Evolutionary conservation across 495 filamentous ascomycete genomes (phyloP).

Genomic region (Cercophora scortea): DNA sequence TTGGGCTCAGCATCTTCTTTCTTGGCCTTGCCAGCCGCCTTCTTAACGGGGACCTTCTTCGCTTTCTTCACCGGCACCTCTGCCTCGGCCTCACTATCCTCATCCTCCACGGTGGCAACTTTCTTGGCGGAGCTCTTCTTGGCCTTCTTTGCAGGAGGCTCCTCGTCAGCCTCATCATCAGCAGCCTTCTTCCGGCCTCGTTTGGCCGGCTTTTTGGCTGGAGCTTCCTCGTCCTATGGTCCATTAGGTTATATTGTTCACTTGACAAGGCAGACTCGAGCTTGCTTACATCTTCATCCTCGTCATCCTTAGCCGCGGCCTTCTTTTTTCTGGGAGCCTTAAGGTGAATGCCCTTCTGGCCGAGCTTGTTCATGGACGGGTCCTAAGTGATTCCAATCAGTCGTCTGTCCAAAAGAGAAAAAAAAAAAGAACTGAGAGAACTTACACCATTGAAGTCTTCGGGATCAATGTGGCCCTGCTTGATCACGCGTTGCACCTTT

Average conservation of each 20-base stretch:
- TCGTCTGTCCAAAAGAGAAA: background rate
- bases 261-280: background rate
- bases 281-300: slow-evolving; percentile 14
- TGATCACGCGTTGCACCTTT: slow-evolving; percentile 55
- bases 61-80: slow-evolving; percentile 18
- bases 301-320: slow-evolving; percentile 6
- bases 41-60: background rate
- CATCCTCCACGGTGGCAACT: slow-evolving; percentile 11
- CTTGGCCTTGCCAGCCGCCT: slow-evolving; percentile 17
- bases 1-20: background rate
- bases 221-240: slow-evolving; percentile 19
- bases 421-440: background rate
- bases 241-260: background rate
- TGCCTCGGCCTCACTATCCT: slow-evolving; percentile 20
- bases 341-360: slow-evolving; percentile 51
- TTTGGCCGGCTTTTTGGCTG: slow-evolving; percentile 29
- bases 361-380: slow-evolving; percentile 58
- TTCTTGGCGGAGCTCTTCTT: slow-evolving; percentile 14
- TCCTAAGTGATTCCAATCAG: slow-evolving; percentile 42
- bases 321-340: slow-evolving; percentile 38
- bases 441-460: slow-evolving; percentile 75
- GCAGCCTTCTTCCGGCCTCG: slow-evolving; percentile 30
- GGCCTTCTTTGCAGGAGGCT: slow-evolving; percentile 16
- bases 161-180: slow-evolving; percentile 12
- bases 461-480: slow-evolving; percentile 64